These are phyloP conservation scores for Herpetomonas tarakana DNA, from an alignment of 208 protist genomes.

Conservation along the genomic window DNA sequence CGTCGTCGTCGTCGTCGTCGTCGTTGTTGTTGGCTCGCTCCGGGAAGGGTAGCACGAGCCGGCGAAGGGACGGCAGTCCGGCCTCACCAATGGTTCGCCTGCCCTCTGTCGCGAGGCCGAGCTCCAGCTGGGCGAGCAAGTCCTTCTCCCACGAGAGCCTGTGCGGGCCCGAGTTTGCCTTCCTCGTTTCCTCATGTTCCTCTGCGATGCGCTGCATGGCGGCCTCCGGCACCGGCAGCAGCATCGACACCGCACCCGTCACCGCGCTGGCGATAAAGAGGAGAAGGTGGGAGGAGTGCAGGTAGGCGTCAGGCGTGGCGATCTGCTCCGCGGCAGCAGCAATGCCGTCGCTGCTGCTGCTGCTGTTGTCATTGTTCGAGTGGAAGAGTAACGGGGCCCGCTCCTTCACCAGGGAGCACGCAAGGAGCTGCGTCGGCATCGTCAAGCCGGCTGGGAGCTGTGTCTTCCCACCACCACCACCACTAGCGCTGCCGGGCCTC, in stretches of 20 bases:
- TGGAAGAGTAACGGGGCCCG: slow-evolving; percentile 20
- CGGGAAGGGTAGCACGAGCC: slow-evolving; percentile 22
- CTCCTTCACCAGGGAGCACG: slow-evolving; percentile 29
- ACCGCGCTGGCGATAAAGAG: slow-evolving; percentile 29
- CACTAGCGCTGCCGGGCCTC: not conserved
- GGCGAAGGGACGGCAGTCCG: slow-evolving; percentile 26
- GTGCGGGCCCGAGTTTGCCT: not conserved
- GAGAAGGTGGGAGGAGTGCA: slow-evolving; percentile 30
- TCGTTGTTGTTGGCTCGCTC: not conserved
- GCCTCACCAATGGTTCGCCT: slow-evolving; percentile 35
- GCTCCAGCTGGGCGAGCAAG: slow-evolving; percentile 13
- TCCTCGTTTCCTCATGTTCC: slow-evolving; percentile 6
- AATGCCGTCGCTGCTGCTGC: not conserved
- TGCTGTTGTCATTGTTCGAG: not conserved
- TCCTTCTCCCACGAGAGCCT: slow-evolving; percentile 4
- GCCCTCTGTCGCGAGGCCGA: slow-evolving; percentile 30
- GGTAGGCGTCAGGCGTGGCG: slow-evolving; percentile 37
- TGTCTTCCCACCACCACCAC: not conserved
- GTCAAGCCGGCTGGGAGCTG: slow-evolving; percentile 18
- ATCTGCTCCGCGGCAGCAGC: not conserved
- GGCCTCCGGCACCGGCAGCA: slow-evolving; percentile 26
- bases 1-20: not conserved
- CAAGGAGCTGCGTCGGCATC: slow-evolving; percentile 13
- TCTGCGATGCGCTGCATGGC: slow-evolving; percentile 16
- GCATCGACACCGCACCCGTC: slow-evolving; percentile 20